Base-by-base conservation (phyloP, 441 rosid genomes). In the Flueggea neowawraea region DNA sequence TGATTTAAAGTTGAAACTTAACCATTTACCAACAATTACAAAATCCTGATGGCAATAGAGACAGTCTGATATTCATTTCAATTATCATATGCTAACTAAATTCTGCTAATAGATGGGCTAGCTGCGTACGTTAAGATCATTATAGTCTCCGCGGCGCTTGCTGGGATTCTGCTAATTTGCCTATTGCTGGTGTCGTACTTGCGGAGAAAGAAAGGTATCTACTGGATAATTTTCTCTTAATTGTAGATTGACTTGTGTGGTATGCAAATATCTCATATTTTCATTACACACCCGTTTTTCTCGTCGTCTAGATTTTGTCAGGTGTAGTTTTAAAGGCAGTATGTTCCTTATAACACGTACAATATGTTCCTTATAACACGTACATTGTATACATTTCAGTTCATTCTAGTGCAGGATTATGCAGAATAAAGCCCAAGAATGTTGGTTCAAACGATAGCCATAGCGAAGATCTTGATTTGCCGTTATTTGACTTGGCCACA, bases 401-500 rank as follows among this genome's bases (percentile, higher is more conserved):
- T 36, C 41, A 1, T 36, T 36, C 41, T 36, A 3, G n/a, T 47
- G 50, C 50, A 47, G 50, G 50, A 9, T 4, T 10, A 47, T 12
- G 12, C n/a, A 47, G 50, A 47, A 47, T 47, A 4, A 47, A 47
- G n/a, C 50, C 9, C 0, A 47, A 47, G 50, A 47, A 47, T 11
- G 50, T 12, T 47, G 1, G 5, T 14, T 10, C 50, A 47, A 4
- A 12, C n/a, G 50, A 12, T 14, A 0, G 39, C 39, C 9, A 43
- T 31, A 60, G 63, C 6, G 72, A 72, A 48, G 72, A 70, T 54
- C 31, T 56, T 5, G 79, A 73, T 36, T 39, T 80, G n/a, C 65
- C 75, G 8, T 54, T 55, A 33, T 67, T 71, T 39, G 79, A 76
- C 12, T 48, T 72, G 1, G 54, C 10, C 5, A 13, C 16, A 0